Conservation (phyloP, 345 rosid species). For the Euphorbia lathyris region DNA sequence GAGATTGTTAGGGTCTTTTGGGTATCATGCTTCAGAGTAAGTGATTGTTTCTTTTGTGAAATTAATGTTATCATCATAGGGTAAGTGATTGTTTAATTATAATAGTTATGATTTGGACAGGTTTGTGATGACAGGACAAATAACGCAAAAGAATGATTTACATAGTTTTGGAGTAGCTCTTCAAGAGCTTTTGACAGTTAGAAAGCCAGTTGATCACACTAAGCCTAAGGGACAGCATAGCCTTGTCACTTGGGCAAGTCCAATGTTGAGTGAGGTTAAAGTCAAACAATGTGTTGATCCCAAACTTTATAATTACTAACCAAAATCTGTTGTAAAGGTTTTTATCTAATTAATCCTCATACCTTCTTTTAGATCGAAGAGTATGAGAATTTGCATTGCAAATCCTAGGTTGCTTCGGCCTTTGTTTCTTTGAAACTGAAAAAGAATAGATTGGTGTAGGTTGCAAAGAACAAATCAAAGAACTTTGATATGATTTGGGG, state of each 20-base stretch:
- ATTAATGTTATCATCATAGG: too few relatives aligned
- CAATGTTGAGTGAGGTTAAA: slow-evolving; percentile 94
- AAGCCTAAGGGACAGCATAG: slow-evolving; percentile 99
- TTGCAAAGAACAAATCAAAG: too few relatives aligned
- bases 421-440: too few relatives aligned
- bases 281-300: slow-evolving; percentile 99
- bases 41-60: too few relatives aligned
- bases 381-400: too few relatives aligned
- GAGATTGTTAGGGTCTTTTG: slow-evolving; percentile 93
- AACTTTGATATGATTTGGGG: too few relatives aligned
- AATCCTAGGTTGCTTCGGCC: too few relatives aligned
- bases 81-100: too few relatives aligned
- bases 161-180: slow-evolving; percentile 98
- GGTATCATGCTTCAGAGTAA: slow-evolving; percentile 99
- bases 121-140: slow-evolving; percentile 98
- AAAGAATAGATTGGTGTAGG: too few relatives aligned
- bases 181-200: slow-evolving; percentile 86
- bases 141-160: slow-evolving; percentile 93
- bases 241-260: slow-evolving; percentile 99
- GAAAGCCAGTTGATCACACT: slow-evolving; percentile 98
- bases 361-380: too few relatives aligned
- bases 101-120: too few relatives aligned
- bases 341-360: too few relatives aligned
- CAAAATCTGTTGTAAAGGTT: slow-evolving; percentile 94
- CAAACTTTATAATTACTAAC: slow-evolving; percentile 81